phyloP scores from a whole-genome alignment of 768 basidiomycete genomes.

The Lentinula guzmanii region DNA sequence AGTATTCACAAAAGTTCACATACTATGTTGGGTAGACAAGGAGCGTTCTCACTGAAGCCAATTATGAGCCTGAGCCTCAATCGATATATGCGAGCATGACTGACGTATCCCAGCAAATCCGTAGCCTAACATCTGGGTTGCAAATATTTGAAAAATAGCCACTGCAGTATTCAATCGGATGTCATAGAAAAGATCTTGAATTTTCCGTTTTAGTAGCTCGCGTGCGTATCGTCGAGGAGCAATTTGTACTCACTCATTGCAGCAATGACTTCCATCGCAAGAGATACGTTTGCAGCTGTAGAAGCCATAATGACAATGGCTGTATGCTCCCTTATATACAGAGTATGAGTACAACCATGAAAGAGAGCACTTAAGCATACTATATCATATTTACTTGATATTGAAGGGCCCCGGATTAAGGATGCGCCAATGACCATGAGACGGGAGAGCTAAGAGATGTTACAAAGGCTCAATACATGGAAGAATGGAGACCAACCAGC shows the following conservation, averaged over 20 bases:
- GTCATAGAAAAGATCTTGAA: conserved; percentile 45
- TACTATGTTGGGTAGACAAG: conserved; percentile 50
- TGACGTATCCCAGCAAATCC: conserved; percentile 28
- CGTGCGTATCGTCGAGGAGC: no score
- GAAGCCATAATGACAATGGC: conserved; percentile 51
- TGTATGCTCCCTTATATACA: conserved; percentile 35
- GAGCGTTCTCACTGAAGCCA: conserved; percentile 33
- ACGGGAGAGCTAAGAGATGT: conserved; percentile 32
- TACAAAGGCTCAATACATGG: neutral
- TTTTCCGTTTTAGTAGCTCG: neutral
- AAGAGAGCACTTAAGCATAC: no score
- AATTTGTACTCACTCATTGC: conserved; percentile 28
- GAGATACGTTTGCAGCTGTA: conserved; percentile 44
- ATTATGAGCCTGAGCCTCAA: neutral
- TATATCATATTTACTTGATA: conserved; percentile 31
- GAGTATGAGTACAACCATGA: no score
- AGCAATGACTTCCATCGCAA: conserved; percentile 48
- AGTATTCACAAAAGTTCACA: conserved; percentile 6
- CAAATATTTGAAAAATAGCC: conserved; percentile 51
- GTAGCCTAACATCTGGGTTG: conserved; percentile 37
- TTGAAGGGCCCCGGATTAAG: conserved; percentile 56
- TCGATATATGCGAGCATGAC: conserved; percentile 9
- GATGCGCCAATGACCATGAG: conserved; percentile 35
- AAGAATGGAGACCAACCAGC: conserved; percentile 21
- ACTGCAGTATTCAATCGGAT: conserved; percentile 40